Conservation (phyloP, 805 yeast genomes). For the Metschnikowia drakensbergensis region DNA sequence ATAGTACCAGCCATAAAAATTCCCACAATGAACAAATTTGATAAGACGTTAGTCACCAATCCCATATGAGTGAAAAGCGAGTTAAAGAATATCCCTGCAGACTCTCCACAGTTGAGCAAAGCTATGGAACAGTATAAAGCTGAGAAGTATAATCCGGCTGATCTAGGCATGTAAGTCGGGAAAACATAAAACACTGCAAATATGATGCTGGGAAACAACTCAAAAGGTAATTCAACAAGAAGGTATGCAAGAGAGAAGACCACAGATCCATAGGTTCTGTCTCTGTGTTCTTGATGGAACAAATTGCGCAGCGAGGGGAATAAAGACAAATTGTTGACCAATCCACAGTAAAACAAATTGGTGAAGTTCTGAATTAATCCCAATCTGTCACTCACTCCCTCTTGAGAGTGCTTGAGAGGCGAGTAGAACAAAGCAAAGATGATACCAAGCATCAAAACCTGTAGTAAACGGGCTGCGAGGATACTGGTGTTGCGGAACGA, state of each 20-base stretch:
- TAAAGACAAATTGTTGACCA: conserved; percentile 70
- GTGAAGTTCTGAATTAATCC: conserved; percentile 75
- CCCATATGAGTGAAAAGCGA: conserved; percentile 73
- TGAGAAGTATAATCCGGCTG: conserved; percentile 62
- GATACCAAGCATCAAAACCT: conserved; percentile 59
- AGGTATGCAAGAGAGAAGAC: conserved; percentile 63
- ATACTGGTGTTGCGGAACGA: conserved; percentile 47
- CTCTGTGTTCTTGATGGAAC: conserved; percentile 76
- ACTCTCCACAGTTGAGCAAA: conserved; percentile 73
- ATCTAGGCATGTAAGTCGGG: conserved; percentile 70
- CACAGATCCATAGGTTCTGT: conserved; percentile 60
- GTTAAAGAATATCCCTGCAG: conserved; percentile 77
- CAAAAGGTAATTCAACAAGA: conserved; percentile 64
- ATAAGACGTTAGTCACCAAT: conserved; percentile 70
- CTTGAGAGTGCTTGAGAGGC: conserved; percentile 33
- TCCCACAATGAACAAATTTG: conserved; percentile 64
- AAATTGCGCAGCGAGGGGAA: conserved; percentile 71
- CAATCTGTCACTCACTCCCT: conserved; percentile 61
- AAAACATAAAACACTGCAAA: conserved; percentile 62
- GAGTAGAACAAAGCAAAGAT: conserved; percentile 64
- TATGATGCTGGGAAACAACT: conserved; percentile 52
- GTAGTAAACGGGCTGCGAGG: conserved; percentile 59
- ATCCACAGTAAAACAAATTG: conserved; percentile 72
- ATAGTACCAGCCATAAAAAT: conserved; percentile 81
- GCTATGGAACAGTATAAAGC: conserved; percentile 51